These are phyloP conservation scores for Zanthoxylum bungeanum DNA, from an alignment of 345 rosid species.

Conservation along the genomic window DNA sequence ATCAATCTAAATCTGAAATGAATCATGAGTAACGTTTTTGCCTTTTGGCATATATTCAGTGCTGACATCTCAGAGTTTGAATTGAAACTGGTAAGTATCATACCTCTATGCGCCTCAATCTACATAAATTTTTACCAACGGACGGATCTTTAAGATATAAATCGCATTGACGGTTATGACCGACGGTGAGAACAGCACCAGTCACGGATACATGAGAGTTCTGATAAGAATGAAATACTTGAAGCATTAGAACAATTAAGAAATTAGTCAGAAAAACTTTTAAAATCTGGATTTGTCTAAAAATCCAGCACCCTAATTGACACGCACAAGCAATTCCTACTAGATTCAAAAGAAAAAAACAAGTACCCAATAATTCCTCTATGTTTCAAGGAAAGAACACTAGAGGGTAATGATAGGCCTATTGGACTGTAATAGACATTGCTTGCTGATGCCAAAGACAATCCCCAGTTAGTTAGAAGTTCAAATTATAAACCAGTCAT, in stretches of 20 bases:
- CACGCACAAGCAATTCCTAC: not conserved
- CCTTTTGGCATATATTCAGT: constrained; percentile 5
- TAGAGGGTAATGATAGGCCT: not conserved
- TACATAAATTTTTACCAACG: constrained; percentile 58
- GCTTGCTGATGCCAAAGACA: not conserved
- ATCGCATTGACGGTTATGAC: constrained; percentile 69
- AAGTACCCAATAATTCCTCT: not conserved
- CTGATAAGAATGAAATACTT: constrained; percentile 45
- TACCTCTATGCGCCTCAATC: constrained; percentile 80
- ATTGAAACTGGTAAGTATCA: not conserved
- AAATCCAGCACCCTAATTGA: not conserved
- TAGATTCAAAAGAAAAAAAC: not conserved
- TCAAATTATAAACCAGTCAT: not conserved
- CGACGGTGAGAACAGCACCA: constrained; percentile 65
- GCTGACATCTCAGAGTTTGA: not conserved
- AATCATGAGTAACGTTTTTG: constrained; percentile 10
- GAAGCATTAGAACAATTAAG: constrained; percentile 18
- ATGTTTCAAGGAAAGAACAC: not conserved
- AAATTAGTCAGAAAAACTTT: not conserved
- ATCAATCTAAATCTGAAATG: not conserved
- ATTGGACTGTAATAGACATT: not conserved
- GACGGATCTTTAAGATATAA: constrained; percentile 68
- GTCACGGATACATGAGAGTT: constrained; percentile 66
- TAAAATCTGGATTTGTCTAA: not conserved
- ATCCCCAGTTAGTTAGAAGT: not conserved